phyloP scores from a whole-genome alignment of 2,329 filamentous ascomycete genomes.

The Cadophora malorum region DNA sequence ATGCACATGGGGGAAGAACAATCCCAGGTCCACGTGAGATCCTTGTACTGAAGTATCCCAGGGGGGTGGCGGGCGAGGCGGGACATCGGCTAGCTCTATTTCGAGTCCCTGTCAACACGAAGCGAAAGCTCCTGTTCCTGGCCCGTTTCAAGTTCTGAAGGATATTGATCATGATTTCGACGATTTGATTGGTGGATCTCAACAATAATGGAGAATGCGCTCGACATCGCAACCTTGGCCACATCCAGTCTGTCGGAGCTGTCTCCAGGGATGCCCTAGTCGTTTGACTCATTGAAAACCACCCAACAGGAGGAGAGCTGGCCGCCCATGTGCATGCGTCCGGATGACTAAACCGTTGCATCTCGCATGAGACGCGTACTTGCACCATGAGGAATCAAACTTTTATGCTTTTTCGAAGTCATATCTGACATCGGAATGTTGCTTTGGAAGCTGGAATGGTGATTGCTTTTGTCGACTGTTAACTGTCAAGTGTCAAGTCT shows the following conservation, averaged over 20 bases:
- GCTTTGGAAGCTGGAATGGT: background rate
- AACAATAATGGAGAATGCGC: background rate
- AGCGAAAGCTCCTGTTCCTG: constrained; percentile 16
- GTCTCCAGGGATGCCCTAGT: constrained; percentile 17
- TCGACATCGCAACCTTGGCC: background rate
- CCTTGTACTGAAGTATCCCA: constrained; percentile 1
- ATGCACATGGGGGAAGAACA: constrained; percentile 15
- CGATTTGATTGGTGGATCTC: constrained; percentile 16
- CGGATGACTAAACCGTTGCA: background rate
- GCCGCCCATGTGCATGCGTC: background rate
- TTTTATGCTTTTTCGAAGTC: background rate
- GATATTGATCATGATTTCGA: background rate
- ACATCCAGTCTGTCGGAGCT: constrained; percentile 8
- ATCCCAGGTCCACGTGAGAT: constrained; percentile 23
- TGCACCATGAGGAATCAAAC: constrained; percentile 7
- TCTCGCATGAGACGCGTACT: constrained; percentile 22
- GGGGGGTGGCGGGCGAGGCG: background rate
- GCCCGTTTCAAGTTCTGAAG: constrained; percentile 9
- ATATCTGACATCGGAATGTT: background rate
- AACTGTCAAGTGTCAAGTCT: background rate
- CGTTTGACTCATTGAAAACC: constrained; percentile 19
- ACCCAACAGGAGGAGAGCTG: background rate
- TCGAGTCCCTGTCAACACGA: constrained; percentile 15
- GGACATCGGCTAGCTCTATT: constrained; percentile 15
- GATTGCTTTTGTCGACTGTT: background rate